These are phyloP conservation scores for Rhodotorula diobovata DNA, from an alignment of 768 basidiomycete species.

Conservation along the genomic window DNA sequence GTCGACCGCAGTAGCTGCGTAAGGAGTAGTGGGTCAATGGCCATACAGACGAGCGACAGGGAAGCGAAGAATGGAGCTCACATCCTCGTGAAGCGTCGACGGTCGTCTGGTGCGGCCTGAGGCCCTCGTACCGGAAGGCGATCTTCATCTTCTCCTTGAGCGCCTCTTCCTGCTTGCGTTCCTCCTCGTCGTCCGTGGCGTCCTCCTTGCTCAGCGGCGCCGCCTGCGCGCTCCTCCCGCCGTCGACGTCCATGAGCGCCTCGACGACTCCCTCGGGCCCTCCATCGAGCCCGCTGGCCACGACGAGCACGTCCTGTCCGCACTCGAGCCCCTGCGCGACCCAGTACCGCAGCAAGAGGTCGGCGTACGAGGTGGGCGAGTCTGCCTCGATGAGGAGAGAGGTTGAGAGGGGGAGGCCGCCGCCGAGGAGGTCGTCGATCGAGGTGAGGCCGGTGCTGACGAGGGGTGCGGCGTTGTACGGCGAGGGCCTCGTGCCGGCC, in stretches of 20 bases:
- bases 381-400: slow-evolving; percentile 76
- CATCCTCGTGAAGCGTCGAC: slow-evolving; percentile 42
- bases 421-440: slow-evolving; percentile 90
- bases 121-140: slow-evolving; percentile 92
- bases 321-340: slow-evolving; percentile 76
- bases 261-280: slow-evolving; percentile 57
- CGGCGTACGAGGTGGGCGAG: slow-evolving; percentile 74
- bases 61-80: too few relatives aligned
- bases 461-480: slow-evolving; percentile 45
- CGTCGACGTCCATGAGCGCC: slow-evolving; percentile 64
- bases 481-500: slow-evolving; percentile 46
- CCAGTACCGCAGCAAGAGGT: slow-evolving; percentile 81
- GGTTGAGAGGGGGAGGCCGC: slow-evolving; percentile 78
- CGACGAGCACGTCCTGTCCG: slow-evolving; percentile 64
- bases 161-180: slow-evolving; percentile 44
- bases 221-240: slow-evolving; percentile 33
- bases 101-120: slow-evolving; percentile 88
- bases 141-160: slow-evolving; percentile 67
- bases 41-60: too few relatives aligned
- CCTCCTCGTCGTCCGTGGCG: slow-evolving; percentile 42
- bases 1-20: slow-evolving; percentile 48
- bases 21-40: too few relatives aligned
- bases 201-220: slow-evolving; percentile 44
- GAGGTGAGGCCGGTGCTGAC: slow-evolving; percentile 83
- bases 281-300: slow-evolving; percentile 54